A percentile compares a stretch with the other conserved stretches of the same genome.
Conservation (phyloP, 2,329 filamentous ascomycete species). For the Sporothrix curviconia region DNA sequence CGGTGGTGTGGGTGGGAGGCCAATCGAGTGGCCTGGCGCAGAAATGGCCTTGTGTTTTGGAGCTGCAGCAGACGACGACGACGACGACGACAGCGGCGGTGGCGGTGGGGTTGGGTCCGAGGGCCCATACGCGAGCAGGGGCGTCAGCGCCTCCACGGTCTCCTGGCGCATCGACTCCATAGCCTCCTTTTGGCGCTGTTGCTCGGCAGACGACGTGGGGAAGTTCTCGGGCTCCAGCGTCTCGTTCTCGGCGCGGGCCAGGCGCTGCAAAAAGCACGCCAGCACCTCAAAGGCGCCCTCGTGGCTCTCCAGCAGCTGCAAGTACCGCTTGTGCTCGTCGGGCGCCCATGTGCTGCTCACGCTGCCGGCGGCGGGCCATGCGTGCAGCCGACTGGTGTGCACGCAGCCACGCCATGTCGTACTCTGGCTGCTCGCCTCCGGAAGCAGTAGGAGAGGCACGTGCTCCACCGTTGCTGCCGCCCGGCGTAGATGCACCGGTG, state of each 20-base stretch:
- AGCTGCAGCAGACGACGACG: background rate
- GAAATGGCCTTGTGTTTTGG: background rate
- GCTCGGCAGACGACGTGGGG: constrained; percentile 8
- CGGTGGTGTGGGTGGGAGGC: constrained; percentile 15
- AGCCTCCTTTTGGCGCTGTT: background rate
- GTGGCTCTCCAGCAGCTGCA: constrained; percentile 8
- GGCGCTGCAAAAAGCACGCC: constrained; percentile 12
- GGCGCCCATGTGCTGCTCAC: background rate
- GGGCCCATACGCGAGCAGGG: constrained; percentile 14
- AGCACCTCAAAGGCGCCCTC: constrained; percentile 17
- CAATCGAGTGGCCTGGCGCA: background rate
- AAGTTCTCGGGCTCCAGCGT: constrained; percentile 10
- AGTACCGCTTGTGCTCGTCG: background rate
- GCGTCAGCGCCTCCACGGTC: constrained; percentile 15
- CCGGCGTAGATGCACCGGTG: background rate
- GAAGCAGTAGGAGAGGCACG: background rate
- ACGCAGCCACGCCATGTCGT: constrained; percentile 3
- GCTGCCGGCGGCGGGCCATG: constrained; percentile 14
- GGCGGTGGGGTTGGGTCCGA: background rate
- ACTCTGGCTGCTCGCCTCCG: background rate
- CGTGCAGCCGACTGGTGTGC: constrained; percentile 12
- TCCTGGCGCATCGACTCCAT: constrained; percentile 14
- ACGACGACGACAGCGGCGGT: background rate
- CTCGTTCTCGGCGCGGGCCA: constrained; percentile 18
- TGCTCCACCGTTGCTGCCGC: background rate